These are phyloP conservation scores for Pezizomycotina sp. DNA, from an alignment of 2,329 filamentous ascomycete genomes.

Conservation along the genomic window DNA sequence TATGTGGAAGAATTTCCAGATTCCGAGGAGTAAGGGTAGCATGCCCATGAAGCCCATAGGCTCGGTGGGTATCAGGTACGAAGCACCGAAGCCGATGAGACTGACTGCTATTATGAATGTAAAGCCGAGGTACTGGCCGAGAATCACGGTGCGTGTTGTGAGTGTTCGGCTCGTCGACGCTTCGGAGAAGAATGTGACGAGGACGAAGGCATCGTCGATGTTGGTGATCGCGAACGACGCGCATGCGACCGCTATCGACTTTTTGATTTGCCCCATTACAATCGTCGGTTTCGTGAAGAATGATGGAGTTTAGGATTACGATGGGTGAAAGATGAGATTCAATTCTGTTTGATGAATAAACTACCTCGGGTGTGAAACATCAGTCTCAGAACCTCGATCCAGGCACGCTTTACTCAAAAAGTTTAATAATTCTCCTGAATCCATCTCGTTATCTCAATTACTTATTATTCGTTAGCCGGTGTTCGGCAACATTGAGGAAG, in stretches of 20 bases:
- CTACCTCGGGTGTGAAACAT: no score
- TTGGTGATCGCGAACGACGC: conserved; percentile 22
- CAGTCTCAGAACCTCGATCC: no score
- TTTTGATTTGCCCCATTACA: conserved; percentile 7
- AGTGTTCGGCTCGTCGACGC: conserved; percentile 23
- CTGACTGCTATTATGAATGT: conserved; percentile 28
- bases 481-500: no score
- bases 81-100: conserved; percentile 28
- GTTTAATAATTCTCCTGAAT: no score
- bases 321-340: no score
- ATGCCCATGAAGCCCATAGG: conserved; percentile 30
- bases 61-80: conserved; percentile 27
- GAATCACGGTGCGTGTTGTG: conserved; percentile 2
- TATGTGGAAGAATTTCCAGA: conserved; percentile 24
- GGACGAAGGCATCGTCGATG: conserved; percentile 29
- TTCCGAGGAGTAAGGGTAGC: conserved; percentile 27
- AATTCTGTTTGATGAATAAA: no score
- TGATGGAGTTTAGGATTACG: no score
- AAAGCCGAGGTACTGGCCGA: conserved; percentile 26
- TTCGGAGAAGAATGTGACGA: conserved; percentile 30
- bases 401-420: no score
- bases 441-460: no score
- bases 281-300: no score
- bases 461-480: no score
- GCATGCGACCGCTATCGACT: conserved; percentile 9